Percentiles rank a stretch among this genome's conserved stretches.
These are phyloP conservation scores for Populus davidiana DNA, from an alignment of 345 rosid species.

Conservation along the genomic window DNA sequence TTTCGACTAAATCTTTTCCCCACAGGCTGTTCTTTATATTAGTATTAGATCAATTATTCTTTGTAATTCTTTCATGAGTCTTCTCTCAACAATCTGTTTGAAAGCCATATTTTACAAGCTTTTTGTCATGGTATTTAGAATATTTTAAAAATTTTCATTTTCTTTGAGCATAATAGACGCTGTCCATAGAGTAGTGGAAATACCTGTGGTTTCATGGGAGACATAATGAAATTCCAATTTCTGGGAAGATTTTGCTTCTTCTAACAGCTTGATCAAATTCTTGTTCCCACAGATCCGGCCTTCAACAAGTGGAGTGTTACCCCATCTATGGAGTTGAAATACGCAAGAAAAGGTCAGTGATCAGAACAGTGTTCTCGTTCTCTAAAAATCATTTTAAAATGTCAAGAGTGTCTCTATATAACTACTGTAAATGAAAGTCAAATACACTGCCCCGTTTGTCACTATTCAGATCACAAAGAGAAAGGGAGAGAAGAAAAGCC, in stretches of 20 bases:
- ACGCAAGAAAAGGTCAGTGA: neutral
- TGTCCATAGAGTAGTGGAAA: neutral
- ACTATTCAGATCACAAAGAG: neutral
- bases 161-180: neutral
- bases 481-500: neutral
- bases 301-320: conserved; percentile 79
- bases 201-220: conserved; percentile 52
- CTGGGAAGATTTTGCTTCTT: conserved; percentile 53
- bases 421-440: neutral
- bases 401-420: neutral
- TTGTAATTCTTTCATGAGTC: neutral
- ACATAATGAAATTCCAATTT: conserved; percentile 31
- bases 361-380: neutral
- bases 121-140: neutral
- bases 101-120: neutral
- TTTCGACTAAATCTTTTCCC: neutral
- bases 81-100: neutral
- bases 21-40: neutral
- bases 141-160: neutral
- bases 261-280: conserved; percentile 71
- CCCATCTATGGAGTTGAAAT: conserved; percentile 58
- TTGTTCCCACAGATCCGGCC: conserved; percentile 70
- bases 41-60: neutral
- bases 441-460: neutral
- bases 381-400: neutral